Evolutionary conservation across 2,329 filamentous ascomycete genomes (phyloP), one percentile per base, ranked within the genome.

Genomic region (Trichophyton verrucosum): DNA sequence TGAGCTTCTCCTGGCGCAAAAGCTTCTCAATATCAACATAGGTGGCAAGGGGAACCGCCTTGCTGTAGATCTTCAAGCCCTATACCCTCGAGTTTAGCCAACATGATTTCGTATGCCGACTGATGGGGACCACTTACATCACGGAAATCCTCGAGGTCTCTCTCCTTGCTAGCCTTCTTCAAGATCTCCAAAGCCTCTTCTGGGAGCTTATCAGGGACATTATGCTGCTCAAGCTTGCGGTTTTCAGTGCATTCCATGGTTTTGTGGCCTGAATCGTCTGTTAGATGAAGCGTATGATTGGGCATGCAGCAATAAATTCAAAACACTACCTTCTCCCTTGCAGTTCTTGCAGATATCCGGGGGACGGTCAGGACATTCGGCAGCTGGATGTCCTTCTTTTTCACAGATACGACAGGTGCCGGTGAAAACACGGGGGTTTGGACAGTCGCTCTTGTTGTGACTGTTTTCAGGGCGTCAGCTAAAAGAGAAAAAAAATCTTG

Each of bases 111-210:
- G 3, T 47, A 30, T 20, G n/a, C 51, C 9, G 55, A 38, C 30
- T 47, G 51, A 36, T 11, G 20, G 22, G 11, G 49, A 36, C 9
- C 3, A 63, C 65, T 60, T 70, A 78, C 77, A 42, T 74, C 69
- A 47, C 76, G 78, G 68, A 83, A 82, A 22, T 76, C 74, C 17
- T 78, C 77, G 4, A 83, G 69, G 47, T 83, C 80, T 42, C 72
- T 74, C 8, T 73, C 74, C 6, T 75, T 70, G 53, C 77, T 79
- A 2, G 81, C 78, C 47, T 76, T 70, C 64, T 78, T 75, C 60
- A 84, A 68, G 40, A 72, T 66, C 1, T 65, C 69, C 81, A 81
- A 83, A 1, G 80, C 80, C 57, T 79, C 76, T 22, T 76, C 74
- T 3, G 77, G 73, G 20, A 71, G 67, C 68, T 77, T 73, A 64